Percentiles rank a stretch among this genome's conserved stretches.
These are phyloP conservation scores for Vitis labrusca DNA, from an alignment of 164 flowering plant species.

Conservation along the genomic window DNA sequence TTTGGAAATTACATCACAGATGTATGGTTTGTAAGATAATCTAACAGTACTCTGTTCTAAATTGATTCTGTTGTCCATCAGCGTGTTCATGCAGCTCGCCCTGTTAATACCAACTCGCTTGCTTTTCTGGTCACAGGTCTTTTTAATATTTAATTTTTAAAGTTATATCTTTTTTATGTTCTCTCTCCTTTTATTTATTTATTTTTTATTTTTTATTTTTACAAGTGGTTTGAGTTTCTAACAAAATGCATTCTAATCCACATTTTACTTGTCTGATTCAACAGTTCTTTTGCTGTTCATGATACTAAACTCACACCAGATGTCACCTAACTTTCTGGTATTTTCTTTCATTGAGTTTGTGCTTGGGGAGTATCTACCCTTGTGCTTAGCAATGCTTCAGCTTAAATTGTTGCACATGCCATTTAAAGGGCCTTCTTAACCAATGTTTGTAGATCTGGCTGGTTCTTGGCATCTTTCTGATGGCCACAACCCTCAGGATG, in stretches of 20 bases:
- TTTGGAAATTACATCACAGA: background rate
- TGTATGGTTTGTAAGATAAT: background rate
- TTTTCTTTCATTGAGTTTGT: slow-evolving; percentile 1
- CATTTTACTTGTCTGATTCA: background rate
- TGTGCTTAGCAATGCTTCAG: background rate
- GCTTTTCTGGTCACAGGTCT: slow-evolving; percentile 87
- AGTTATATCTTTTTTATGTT: slow-evolving; percentile 7
- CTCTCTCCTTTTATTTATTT: slow-evolving; percentile 1
- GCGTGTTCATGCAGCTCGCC: slow-evolving; percentile 80
- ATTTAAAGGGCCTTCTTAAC: slow-evolving; percentile 2
- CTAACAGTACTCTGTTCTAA: background rate
- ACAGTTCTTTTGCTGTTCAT: slow-evolving; percentile 84
- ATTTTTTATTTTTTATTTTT: background rate
- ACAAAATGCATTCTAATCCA: background rate
- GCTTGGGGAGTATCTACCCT: background rate
- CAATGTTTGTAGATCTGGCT: slow-evolving; percentile 75
- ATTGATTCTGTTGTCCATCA: slow-evolving; percentile 21
- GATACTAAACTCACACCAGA: slow-evolving; percentile 87
- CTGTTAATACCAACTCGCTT: slow-evolving; percentile 74
- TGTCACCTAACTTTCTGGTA: slow-evolving; percentile 97
- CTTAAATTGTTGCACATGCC: too few relatives aligned
- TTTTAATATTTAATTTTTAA: background rate
- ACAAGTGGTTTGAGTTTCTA: background rate
- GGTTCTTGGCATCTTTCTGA: slow-evolving; percentile 80
- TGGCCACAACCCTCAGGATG: slow-evolving; percentile 93